phyloP scores from a whole-genome alignment of 164 flowering plant genomes.

The Umbilicus rupestris region DNA sequence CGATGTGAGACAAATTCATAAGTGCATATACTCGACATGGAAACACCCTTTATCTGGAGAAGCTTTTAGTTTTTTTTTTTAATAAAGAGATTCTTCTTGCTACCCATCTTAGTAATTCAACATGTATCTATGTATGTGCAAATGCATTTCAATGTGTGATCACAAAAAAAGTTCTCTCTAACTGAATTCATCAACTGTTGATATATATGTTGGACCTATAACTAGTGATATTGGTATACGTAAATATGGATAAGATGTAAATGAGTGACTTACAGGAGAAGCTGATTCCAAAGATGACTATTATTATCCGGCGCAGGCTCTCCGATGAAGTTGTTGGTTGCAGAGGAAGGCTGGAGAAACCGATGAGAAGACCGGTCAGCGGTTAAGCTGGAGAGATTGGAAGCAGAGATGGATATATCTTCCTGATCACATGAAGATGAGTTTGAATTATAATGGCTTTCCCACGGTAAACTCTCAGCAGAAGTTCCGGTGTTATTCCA shows the following conservation, averaged over 20 bases:
- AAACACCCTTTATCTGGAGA: neutral
- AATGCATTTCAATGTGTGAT: neutral
- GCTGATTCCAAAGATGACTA: slow-evolving; percentile 3
- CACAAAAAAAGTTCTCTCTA: neutral
- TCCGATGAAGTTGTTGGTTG: neutral
- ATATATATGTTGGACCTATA: neutral
- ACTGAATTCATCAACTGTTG: too few relatives aligned
- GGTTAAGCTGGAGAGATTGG: slow-evolving; percentile 1
- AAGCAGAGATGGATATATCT: neutral
- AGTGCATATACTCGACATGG: too few relatives aligned
- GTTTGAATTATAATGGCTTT: neutral
- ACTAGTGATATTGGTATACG: neutral
- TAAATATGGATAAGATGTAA: neutral
- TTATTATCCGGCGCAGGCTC: neutral
- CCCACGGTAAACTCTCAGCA: neutral
- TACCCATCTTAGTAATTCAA: neutral
- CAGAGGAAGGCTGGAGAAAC: neutral
- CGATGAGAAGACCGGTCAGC: neutral
- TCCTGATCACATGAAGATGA: slow-evolving; percentile 5
- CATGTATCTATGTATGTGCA: neutral
- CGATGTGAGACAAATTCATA: too few relatives aligned
- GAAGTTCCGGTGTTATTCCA: neutral
- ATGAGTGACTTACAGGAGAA: slow-evolving; percentile 4
- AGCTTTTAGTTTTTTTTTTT: neutral
- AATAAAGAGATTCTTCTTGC: slow-evolving; percentile 6